Evolutionary conservation across 2,329 filamentous ascomycete species (phyloP), one percentile per base, ranked within the genome.

Genomic region (Coleophoma crateriformis): DNA sequence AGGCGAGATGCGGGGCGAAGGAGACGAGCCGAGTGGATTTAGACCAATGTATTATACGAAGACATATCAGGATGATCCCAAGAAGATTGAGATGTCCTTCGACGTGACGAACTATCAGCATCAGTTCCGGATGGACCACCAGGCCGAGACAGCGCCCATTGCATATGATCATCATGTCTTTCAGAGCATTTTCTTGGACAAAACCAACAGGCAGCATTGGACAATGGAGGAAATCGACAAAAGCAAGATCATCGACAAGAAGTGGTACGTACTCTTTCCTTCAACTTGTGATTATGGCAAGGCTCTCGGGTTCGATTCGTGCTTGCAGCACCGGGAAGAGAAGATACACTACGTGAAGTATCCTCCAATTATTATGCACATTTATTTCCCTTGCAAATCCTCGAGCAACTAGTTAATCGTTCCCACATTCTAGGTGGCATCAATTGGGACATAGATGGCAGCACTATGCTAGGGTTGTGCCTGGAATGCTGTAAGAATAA

Each of bases 91-190:
- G 62, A 85, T 85, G 82, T 84, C 78, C 50, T 90, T 88, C 66
- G 84, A 90, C 64, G 87, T 83, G 68, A 85, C 82, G 35, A 87
- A 88, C 63, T 88, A 89, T 66, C 85, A 90, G 63, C 76, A 82
- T 41, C 85, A 89, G 61, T 85, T 90, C 54, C 80, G 81, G 1
- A 54, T 48, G 38, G 52, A 54, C 14, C 47, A 67, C 13, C 53
- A 61, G 20, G 60, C 59, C 1, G 55, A 61, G 13, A 45, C 55
- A 2, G 55, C 67, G 2, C 56, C 51, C 1, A 54, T 60, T 33
- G 47, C 71, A 3, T 64, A 71, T 2, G 69, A 78, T 0, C 71
- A 74, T 0, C 84, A 87, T 58, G 77, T 89, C 14, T 89, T 87
- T 63, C 85, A 90, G 56, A 84, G 79, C 8, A 85, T 85, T 47